Base-by-base conservation (phyloP, 2,329 filamentous ascomycete genomes). In the Zarea fungicola region DNA sequence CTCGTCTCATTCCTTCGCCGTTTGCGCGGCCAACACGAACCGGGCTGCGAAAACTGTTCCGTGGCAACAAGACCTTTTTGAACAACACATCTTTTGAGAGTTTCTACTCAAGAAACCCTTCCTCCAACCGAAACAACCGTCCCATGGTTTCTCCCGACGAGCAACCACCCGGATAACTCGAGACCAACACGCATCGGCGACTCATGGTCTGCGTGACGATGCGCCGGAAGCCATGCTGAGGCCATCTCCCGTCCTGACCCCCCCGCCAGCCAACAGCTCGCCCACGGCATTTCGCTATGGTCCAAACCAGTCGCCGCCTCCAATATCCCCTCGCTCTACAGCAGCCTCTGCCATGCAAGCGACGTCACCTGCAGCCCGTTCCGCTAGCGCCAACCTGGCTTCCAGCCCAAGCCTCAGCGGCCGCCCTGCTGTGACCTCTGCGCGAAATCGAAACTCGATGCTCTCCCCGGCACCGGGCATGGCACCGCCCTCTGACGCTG, bases 191-290 rank as follows among this genome's bases (percentile, higher is more conserved):
- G 13, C 29, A 21, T 13, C 11, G 13, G 21, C 7, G 4, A 9
- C 37, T 16, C 34, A 42, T 42, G 36, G 37, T 42, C 26, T 23
- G 37, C 29, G 44, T 41, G 49, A 51, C 49, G 34, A 51, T 51
- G 49, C 49, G 37, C 26, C 49, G 37, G 13, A 43, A 48, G 49
- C 44, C 49, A 51, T 51, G 49, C 34, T 51, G 40, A 51, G 45
- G 40, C 40, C 49, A 10, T 51, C 49, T 36, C 49, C 49, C 26
- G 43, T 51, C 32, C 26, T 51, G 39, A 43, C 44, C 6, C 43
- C 49, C 19, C 44, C 26, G 19, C 8, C 45, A 28, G 29, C 45
- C 26, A 51, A 41, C 40, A 40, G n/a, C 29, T 51, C 49, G 36
- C 49, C 49, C 5, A 44, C 43, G 4, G 11, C 49, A 28, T 48